phyloP scores from a whole-genome alignment of 1,284 basidiomycete species.

The Ceratorhiza oryzae-sativae region DNA sequence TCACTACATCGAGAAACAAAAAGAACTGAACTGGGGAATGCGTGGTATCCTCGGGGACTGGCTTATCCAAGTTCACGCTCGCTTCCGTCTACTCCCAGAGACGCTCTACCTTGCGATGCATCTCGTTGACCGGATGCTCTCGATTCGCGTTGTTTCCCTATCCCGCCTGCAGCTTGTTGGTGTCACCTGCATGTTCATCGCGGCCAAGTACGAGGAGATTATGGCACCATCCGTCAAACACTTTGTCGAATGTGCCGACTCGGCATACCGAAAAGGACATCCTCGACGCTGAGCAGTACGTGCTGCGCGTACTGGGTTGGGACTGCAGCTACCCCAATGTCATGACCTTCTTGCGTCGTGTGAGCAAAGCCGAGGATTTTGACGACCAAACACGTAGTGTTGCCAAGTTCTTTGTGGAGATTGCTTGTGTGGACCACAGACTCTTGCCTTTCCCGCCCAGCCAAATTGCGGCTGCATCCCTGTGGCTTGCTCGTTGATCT shows the following conservation, averaged over 20 bases:
- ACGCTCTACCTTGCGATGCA: slow-evolving; percentile 95
- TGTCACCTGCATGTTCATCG: slow-evolving; percentile 91
- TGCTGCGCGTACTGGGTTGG: slow-evolving; percentile 91
- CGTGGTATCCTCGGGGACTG: slow-evolving; percentile 95
- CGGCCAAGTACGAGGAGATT: slow-evolving; percentile 96
- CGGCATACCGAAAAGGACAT: slow-evolving; percentile 88
- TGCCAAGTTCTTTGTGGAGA: slow-evolving; percentile 93
- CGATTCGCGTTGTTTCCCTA: slow-evolving; percentile 86
- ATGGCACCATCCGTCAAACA: slow-evolving; percentile 88
- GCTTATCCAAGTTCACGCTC: slow-evolving; percentile 95
- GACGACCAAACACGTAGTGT: slow-evolving; percentile 86
- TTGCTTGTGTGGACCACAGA: slow-evolving; percentile 86
- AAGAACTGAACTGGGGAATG: slow-evolving; percentile 93
- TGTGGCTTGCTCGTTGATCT: slow-evolving; percentile 91
- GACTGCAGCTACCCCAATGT: slow-evolving; percentile 93
- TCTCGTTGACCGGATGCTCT: slow-evolving; percentile 97
- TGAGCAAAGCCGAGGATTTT: slow-evolving; percentile 96
- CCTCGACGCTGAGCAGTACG: slow-evolving; percentile 91
- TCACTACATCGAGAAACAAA: slow-evolving; percentile 90
- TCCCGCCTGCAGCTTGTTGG: slow-evolving; percentile 96
- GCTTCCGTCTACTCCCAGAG: slow-evolving; percentile 93
- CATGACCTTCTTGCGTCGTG: slow-evolving; percentile 88
- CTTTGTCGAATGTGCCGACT: slow-evolving; percentile 89
- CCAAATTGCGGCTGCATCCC: slow-evolving; percentile 84
- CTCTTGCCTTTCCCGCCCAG: slow-evolving; percentile 85